Evolutionary conservation across 345 rosid genomes (phyloP), one percentile per base, ranked within the genome.

Genomic region (Salix suchowensis): DNA sequence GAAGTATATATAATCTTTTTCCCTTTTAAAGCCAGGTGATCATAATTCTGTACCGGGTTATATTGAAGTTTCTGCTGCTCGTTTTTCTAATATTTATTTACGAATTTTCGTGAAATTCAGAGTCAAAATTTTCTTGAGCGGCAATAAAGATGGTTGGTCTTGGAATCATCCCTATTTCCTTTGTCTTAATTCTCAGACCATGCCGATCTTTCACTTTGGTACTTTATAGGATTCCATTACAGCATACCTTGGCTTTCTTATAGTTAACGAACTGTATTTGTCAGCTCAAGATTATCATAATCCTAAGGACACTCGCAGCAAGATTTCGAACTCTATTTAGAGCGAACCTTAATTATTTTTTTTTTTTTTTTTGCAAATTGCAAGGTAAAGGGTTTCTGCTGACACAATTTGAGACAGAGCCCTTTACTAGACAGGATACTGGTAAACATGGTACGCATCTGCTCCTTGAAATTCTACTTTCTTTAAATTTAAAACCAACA

Each of bases 151-250:
- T 68, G 71, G 61, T 3, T 65, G 12, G 39, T 58, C 72, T 80
- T 58, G 81, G 70, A 74, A 42, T 69, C 61, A 73, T 79, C 84
- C 46, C 73, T 36, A 32, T n/a, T 74, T 7, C 46, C 64, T 32
- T 39, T 66, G 68, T 70, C 48, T 46, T 54, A 8, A 54, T 54
- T 12, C 36, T 24, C 26, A 58, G 77, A 68, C 66, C 61, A 64
- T 64, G 75, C 73, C 81, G 79, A 67, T 36, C 61, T 21, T 54
- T 21, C 24, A 2, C 61, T 54, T 62, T 1, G 7, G 67, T 74
- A 26, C 74, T 77, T 73, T 78, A 62, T 77, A 68, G 72, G 85
- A 81, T 83, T 79, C 77, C 77, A 71, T 78, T 64, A 21, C 66
- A 74, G 58, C 1, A 52, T 81, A 67, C 69, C 18, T 44, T 28